These are phyloP conservation scores for Lolium multiflorum DNA, from an alignment of 176 grass and related monocot genomes.

Conservation along the genomic window DNA sequence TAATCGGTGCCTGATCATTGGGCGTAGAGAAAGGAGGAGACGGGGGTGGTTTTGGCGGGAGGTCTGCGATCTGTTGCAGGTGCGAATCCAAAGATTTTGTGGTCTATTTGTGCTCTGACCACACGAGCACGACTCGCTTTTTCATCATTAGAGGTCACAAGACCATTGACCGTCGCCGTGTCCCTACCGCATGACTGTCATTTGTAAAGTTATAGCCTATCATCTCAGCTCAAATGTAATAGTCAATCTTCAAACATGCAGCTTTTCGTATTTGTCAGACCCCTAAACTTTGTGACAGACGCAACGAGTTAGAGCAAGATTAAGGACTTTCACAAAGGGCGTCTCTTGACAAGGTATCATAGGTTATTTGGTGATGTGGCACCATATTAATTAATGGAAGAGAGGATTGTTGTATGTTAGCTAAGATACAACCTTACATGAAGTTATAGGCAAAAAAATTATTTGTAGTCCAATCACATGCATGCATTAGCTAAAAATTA, in stretches of 20 bases:
- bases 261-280: not conserved
- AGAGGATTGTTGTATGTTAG: no score
- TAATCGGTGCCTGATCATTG: slow-evolving; percentile 21
- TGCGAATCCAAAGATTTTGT: slow-evolving; percentile 36
- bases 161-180: slow-evolving; percentile 7
- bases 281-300: not conserved
- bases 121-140: slow-evolving; percentile 24
- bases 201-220: not conserved
- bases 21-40: slow-evolving; percentile 19
- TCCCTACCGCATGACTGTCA: slow-evolving; percentile 10
- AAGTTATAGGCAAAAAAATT: no score
- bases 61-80: not conserved
- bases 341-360: no score
- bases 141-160: slow-evolving; percentile 5
- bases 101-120: slow-evolving; percentile 11
- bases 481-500: no score
- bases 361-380: no score
- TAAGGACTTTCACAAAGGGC: no score
- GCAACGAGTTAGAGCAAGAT: not conserved
- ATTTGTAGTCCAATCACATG: no score
- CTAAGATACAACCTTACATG: no score
- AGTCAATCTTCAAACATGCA: not conserved
- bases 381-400: no score
- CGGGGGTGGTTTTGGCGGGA: slow-evolving; percentile 41
- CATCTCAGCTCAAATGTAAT: not conserved